phyloP scores from a whole-genome alignment of 1,284 basidiomycete species.

The Leccinum ponderosum region DNA sequence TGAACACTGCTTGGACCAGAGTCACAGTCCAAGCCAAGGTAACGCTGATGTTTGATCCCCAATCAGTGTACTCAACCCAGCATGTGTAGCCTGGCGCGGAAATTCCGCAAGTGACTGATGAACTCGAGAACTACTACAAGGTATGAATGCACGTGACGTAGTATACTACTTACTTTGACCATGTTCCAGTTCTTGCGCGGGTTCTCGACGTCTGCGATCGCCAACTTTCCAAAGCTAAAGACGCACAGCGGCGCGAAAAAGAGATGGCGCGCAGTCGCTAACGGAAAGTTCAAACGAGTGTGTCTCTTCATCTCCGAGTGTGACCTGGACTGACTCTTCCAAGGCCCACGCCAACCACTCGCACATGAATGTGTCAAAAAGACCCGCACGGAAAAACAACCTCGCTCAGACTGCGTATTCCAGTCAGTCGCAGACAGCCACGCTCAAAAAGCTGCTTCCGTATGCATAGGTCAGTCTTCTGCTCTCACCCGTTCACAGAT shows the following conservation, averaged over 20 bases:
- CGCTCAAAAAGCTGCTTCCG: constrained; percentile 66
- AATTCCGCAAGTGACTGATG: constrained; percentile 23
- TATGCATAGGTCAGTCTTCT: constrained; percentile 45
- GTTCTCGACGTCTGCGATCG: constrained; percentile 49
- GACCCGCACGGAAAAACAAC: constrained; percentile 62
- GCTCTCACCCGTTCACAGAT: background rate
- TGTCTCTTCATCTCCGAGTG: constrained; percentile 24
- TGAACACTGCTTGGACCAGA: constrained; percentile 74
- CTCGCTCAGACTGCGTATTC: constrained; percentile 68
- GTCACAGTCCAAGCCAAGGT: constrained; percentile 53
- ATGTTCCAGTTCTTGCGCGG: constrained; percentile 14
- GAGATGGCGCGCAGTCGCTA: constrained; percentile 69
- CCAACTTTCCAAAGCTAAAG: constrained; percentile 67
- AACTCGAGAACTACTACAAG: constrained; percentile 16
- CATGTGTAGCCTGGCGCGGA: constrained; percentile 31
- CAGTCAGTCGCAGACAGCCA: constrained; percentile 58
- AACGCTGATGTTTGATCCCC: constrained; percentile 5
- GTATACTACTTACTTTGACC: background rate
- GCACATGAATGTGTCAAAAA: constrained; percentile 72
- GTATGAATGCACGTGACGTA: background rate
- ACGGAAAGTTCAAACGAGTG: constrained; percentile 78
- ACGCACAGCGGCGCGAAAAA: constrained; percentile 82
- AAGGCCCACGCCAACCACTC: constrained; percentile 69
- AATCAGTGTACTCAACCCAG: constrained; percentile 5
- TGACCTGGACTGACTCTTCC: constrained; percentile 5